Evolutionary conservation across 108 stramenopile species (phyloP).

Genomic region (Parietichytrium sp.): DNA sequence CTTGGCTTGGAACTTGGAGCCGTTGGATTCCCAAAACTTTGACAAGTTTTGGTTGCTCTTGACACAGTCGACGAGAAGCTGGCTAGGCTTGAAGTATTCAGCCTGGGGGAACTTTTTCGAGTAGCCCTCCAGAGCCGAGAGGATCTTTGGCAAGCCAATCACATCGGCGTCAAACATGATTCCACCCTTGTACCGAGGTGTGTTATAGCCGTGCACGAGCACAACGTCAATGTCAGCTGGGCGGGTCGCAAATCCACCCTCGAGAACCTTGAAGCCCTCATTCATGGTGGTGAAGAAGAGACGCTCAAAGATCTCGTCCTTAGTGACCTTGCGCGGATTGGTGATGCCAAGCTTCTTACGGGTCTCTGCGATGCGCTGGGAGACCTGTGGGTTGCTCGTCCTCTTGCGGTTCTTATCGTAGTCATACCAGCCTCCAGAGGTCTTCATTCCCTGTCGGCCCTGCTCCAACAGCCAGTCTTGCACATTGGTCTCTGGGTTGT

Average conservation of each 20-base stretch:
- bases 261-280: constrained; percentile 92
- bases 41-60: neutral
- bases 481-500: constrained; percentile 77
- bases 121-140: neutral
- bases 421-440: constrained; percentile 49
- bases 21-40: neutral
- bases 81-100: neutral
- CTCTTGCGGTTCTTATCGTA: constrained; percentile 53
- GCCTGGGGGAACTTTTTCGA: neutral
- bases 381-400: constrained; percentile 43
- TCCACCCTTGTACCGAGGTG: constrained; percentile 80
- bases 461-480: constrained; percentile 77
- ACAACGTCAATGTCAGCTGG: constrained; percentile 92
- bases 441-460: constrained; percentile 79
- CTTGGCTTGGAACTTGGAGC: neutral
- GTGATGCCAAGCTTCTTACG: constrained; percentile 41
- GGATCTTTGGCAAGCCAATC: constrained; percentile 20
- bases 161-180: constrained; percentile 58
- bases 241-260: constrained; percentile 82
- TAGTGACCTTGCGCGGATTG: constrained; percentile 42
- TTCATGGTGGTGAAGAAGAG: constrained; percentile 85
- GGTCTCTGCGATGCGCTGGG: constrained; percentile 45
- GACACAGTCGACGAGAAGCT: constrained; percentile 28
- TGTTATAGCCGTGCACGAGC: constrained; percentile 91
- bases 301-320: constrained; percentile 54